Evolutionary conservation across 176 grass and related monocot species (phyloP).

Genomic region (Phragmites australis): DNA sequence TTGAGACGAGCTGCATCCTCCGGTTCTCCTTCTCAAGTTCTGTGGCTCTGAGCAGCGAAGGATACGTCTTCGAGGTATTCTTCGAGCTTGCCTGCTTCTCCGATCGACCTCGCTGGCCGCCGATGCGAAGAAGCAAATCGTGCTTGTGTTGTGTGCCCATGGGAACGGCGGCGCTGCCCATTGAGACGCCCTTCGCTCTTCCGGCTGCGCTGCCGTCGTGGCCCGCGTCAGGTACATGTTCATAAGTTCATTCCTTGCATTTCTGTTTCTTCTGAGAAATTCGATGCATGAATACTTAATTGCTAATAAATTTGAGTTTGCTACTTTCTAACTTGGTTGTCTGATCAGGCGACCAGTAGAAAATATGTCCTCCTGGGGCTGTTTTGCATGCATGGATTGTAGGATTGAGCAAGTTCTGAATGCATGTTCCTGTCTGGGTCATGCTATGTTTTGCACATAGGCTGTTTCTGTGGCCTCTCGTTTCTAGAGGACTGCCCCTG

Average conservation of each 20-base stretch:
- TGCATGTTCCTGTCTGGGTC: too few species aligned
- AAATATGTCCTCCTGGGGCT: neutral
- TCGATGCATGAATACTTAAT: neutral
- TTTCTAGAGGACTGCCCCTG: neutral
- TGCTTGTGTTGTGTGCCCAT: constrained; percentile 31
- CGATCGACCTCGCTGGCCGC: neutral
- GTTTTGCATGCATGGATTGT: neutral
- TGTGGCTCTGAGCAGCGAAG: neutral
- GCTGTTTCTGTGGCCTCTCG: neutral
- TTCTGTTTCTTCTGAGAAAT: neutral
- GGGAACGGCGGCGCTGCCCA: constrained; percentile 44
- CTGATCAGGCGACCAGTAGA: neutral
- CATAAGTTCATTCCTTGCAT: neutral
- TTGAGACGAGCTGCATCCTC: neutral
- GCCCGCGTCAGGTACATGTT: constrained; percentile 55
- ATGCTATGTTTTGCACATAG: neutral
- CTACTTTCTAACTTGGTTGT: neutral
- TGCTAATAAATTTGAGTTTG: neutral
- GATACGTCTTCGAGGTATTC: neutral
- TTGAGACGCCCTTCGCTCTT: constrained; percentile 48
- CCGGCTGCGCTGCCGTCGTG: constrained; percentile 49
- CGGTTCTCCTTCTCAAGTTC: too few species aligned
- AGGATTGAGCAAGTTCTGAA: neutral
- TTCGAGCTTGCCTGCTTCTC: neutral
- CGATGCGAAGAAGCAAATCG: constrained; percentile 38